Evolutionary conservation across 768 basidiomycete species (phyloP).

Genomic region (Sarcomyxa edulis): DNA sequence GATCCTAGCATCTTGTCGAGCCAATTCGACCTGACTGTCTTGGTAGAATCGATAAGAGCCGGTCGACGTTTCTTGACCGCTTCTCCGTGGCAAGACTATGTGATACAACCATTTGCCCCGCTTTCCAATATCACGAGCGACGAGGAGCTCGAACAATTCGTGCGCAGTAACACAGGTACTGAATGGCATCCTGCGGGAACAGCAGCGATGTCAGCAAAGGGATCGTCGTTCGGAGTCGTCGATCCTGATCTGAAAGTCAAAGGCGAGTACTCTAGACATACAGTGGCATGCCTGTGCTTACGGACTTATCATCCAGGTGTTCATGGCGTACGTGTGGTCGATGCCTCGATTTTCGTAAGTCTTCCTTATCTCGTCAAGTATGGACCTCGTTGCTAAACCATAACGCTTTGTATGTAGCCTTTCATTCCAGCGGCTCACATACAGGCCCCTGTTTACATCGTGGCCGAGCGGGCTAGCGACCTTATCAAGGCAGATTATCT

Average conservation of each 20-base stretch:
- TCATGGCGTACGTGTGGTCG: constrained; percentile 28
- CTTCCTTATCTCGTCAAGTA: not conserved
- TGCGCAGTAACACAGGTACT: constrained; percentile 14
- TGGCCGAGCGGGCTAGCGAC: constrained; percentile 26
- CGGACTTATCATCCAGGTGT: constrained; percentile 8
- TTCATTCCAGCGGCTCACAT: constrained; percentile 21
- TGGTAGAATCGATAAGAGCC: constrained; percentile 21
- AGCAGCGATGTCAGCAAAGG: constrained; percentile 22
- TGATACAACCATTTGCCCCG: constrained; percentile 14
- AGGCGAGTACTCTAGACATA: no score
- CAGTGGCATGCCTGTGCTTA: no score
- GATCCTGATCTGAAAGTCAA: constrained; percentile 29
- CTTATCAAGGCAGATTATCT: constrained; percentile 20
- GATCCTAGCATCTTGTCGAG: constrained; percentile 16
- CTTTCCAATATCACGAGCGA: constrained; percentile 21
- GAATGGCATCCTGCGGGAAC: constrained; percentile 23
- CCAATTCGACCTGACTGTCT: constrained; percentile 18
- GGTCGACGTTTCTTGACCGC: constrained; percentile 19
- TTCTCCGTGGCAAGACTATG: constrained; percentile 20
- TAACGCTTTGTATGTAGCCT: constrained; percentile 12
- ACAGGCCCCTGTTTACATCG: constrained; percentile 19
- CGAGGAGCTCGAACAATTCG: constrained; percentile 16
- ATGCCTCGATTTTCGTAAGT: constrained; percentile 31
- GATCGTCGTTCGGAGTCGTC: constrained; percentile 24
- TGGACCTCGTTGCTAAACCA: not conserved